Evolutionary conservation across 202 grass and related monocot species (phyloP).

Genomic region (Zoysia matrella): DNA sequence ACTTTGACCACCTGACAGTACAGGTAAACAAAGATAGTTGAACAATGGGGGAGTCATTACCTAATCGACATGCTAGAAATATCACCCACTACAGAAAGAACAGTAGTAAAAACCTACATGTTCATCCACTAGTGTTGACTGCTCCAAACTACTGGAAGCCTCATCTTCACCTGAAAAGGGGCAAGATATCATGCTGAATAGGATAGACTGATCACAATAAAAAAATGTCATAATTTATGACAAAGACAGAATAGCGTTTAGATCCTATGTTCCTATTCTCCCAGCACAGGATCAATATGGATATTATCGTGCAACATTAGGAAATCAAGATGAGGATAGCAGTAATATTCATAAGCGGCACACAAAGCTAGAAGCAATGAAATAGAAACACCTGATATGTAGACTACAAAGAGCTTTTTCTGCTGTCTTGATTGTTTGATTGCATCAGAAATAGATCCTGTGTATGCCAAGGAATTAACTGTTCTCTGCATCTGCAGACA

Average conservation of each 20-base stretch:
- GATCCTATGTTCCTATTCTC: too few relatives aligned
- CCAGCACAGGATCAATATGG: not conserved
- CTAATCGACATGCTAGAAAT: constrained; percentile 7
- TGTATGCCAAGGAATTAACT: constrained; percentile 65
- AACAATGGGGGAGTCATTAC: constrained; percentile 17
- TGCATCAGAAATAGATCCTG: constrained; percentile 84
- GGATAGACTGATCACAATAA: constrained; percentile 2
- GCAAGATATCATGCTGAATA: constrained; percentile 16
- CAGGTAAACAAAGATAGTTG: constrained; percentile 27
- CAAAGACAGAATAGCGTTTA: not conserved
- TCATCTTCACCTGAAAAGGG: constrained; percentile 80
- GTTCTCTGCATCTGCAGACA: constrained; percentile 69
- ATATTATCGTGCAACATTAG: constrained; percentile 1
- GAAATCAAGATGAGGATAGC: not conserved
- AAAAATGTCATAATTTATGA: not conserved
- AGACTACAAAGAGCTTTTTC: constrained; percentile 97
- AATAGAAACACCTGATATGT: constrained; percentile 74
- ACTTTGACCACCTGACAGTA: constrained; percentile 68
- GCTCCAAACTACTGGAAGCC: constrained; percentile 69
- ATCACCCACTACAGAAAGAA: constrained; percentile 1
- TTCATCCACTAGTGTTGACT: constrained; percentile 65
- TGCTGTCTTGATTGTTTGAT: constrained; percentile 79
- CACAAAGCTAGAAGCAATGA: constrained; percentile 18
- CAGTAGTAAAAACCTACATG: constrained; percentile 52
- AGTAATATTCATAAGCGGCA: not conserved